Evolutionary conservation across 768 basidiomycete genomes (phyloP).

Genomic region (Termitomyces sp.): DNA sequence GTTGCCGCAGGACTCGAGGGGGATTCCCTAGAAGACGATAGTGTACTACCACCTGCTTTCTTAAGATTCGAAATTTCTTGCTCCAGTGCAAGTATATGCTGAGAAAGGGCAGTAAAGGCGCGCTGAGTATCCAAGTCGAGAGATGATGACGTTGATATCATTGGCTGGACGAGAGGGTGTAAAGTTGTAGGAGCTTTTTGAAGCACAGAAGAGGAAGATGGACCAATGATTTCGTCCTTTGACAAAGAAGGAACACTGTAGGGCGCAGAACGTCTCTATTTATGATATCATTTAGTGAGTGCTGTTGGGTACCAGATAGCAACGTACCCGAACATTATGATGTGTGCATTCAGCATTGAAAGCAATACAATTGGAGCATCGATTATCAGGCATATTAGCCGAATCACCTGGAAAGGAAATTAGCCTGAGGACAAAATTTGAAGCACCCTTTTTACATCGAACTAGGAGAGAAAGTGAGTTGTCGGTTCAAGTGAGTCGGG

Average conservation of each 20-base stretch:
- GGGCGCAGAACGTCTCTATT: conserved; percentile 21
- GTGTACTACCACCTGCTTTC: neutral
- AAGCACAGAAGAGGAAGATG: neutral
- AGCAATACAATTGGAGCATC: conserved; percentile 51
- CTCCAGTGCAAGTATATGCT: conserved; percentile 11
- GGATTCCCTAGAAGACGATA: neutral
- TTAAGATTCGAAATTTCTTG: conserved; percentile 11
- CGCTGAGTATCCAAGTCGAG: conserved; percentile 6
- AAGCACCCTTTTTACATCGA: conserved; percentile 26
- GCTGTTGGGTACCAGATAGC: neutral
- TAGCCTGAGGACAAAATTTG: neutral
- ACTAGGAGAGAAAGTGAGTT: conserved; percentile 19
- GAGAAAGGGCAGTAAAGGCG: conserved; percentile 10
- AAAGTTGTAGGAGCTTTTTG: neutral
- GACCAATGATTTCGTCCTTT: neutral
- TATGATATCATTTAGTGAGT: neutral
- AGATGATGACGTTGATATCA: conserved; percentile 7
- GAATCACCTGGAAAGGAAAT: conserved; percentile 44
- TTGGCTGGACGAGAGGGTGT: conserved; percentile 9
- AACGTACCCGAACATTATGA: conserved; percentile 43
- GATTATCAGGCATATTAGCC: conserved; percentile 46
- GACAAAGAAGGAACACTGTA: neutral
- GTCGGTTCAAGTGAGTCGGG: neutral
- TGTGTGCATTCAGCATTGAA: conserved; percentile 50
- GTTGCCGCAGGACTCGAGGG: neutral